phyloP scores from a whole-genome alignment of 2,329 filamentous ascomycete species.

The Fusarium succisae region DNA sequence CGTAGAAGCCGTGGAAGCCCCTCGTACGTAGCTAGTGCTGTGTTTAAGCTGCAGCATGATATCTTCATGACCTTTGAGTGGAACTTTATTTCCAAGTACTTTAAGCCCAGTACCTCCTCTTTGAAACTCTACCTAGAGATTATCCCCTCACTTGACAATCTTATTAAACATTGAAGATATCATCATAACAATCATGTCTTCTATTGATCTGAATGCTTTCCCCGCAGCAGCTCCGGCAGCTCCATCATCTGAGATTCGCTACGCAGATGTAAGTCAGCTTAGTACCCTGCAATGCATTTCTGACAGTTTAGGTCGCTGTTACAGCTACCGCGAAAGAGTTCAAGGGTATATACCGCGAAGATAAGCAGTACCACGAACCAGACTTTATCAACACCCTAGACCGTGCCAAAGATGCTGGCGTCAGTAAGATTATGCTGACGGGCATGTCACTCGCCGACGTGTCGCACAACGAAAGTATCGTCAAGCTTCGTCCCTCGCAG shows the following conservation, averaged over 20 bases:
- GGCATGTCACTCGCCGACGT: slow-evolving; percentile 50
- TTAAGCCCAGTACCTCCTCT: slow-evolving; percentile 17
- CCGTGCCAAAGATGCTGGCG: slow-evolving; percentile 52
- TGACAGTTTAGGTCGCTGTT: slow-evolving; percentile 47
- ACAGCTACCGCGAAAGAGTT: slow-evolving; percentile 56
- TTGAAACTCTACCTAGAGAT: neutral
- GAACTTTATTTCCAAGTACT: slow-evolving; percentile 29
- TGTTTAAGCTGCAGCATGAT: slow-evolving; percentile 31
- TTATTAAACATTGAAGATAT: neutral
- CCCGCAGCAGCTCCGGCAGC: slow-evolving; percentile 32
- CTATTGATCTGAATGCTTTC: slow-evolving; percentile 37
- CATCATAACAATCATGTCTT: slow-evolving; percentile 23
- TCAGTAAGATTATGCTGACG: slow-evolving; percentile 53
- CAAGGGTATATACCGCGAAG: slow-evolving; percentile 58
- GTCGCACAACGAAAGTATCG: slow-evolving; percentile 42
- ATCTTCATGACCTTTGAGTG: slow-evolving; percentile 31
- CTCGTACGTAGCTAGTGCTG: slow-evolving; percentile 13
- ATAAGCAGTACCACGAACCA: slow-evolving; percentile 57
- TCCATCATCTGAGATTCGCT: slow-evolving; percentile 34
- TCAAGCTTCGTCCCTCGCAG: slow-evolving; percentile 40
- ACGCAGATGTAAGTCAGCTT: slow-evolving; percentile 35
- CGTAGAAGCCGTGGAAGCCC: slow-evolving; percentile 11
- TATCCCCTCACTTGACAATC: slow-evolving; percentile 1
- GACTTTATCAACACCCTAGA: slow-evolving; percentile 56
- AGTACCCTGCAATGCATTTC: neutral